Evolutionary conservation across 768 basidiomycete species (phyloP).

Genomic region (Tylopilus sp.): DNA sequence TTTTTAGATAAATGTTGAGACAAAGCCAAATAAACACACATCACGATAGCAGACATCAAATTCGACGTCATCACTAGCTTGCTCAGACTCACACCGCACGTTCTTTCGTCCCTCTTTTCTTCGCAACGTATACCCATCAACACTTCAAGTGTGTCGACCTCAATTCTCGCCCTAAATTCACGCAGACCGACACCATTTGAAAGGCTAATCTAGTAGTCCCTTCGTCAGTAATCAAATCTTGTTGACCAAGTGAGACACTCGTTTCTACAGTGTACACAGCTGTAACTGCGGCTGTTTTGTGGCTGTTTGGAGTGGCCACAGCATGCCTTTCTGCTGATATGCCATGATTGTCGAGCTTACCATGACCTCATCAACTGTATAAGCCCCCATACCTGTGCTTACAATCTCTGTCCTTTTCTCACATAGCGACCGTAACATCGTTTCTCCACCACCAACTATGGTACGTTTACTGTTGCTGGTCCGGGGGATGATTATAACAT

Average conservation of each 20-base stretch:
- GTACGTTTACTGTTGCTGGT: constrained; percentile 2
- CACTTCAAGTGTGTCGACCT: constrained; percentile 1
- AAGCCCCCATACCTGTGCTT: neutral
- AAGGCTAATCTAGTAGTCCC: neutral
- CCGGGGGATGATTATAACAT: neutral
- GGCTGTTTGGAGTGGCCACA: neutral
- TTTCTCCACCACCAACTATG: neutral
- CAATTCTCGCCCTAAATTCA: neutral
- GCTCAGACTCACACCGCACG: neutral
- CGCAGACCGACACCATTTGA: neutral
- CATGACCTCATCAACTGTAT: neutral
- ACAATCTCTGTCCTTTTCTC: constrained; percentile 1
- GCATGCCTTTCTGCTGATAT: neutral
- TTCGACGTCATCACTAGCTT: neutral
- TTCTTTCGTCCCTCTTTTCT: constrained; percentile 6
- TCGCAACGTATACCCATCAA: neutral
- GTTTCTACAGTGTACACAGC: constrained; percentile 3
- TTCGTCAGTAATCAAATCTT: neutral
- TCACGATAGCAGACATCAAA: neutral
- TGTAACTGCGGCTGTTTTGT: neutral
- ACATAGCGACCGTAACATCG: neutral
- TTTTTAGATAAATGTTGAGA: neutral
- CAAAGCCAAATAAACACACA: neutral
- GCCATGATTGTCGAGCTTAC: neutral
- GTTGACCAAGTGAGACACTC: constrained; percentile 10